phyloP scores from a whole-genome alignment of 306 rosid species.

The Cucurbita ficifolia region DNA sequence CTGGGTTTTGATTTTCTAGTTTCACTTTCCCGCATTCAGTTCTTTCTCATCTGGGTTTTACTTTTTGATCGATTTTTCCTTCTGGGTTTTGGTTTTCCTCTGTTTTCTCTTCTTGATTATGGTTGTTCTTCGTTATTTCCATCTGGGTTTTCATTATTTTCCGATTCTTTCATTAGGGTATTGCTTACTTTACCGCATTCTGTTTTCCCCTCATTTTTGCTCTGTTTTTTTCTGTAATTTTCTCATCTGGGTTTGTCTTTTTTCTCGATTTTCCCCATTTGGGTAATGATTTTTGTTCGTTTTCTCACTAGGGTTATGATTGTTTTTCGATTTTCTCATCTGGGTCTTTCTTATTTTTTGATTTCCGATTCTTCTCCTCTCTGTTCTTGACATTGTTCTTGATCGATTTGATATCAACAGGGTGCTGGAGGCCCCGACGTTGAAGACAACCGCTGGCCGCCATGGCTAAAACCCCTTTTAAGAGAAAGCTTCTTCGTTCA shows the following conservation, averaged over 20 bases:
- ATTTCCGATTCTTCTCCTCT: neutral
- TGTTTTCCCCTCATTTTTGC: neutral
- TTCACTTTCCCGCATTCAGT: neutral
- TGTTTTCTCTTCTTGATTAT: neutral
- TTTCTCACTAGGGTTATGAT: neutral
- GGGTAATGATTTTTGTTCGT: neutral
- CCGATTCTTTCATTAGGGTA: neutral
- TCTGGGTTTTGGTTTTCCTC: neutral
- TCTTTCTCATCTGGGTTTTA: neutral
- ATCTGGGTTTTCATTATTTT: neutral
- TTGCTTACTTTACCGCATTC: neutral
- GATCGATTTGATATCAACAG: conserved; percentile 18
- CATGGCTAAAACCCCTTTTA: conserved; percentile 88
- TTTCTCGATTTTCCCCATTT: neutral
- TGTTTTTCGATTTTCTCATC: neutral
- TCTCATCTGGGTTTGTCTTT: neutral
- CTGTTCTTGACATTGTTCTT: neutral
- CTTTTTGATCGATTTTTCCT: neutral
- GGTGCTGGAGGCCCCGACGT: conserved; percentile 95
- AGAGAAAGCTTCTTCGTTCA: conserved; percentile 80
- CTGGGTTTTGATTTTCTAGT: neutral
- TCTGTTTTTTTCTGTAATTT: no score
- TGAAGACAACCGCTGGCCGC: conserved; percentile 90
- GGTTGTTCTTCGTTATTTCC: neutral
- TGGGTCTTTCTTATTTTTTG: neutral